Base-by-base conservation (phyloP, 2,329 filamentous ascomycete species). In the Xylariales sp. region DNA sequence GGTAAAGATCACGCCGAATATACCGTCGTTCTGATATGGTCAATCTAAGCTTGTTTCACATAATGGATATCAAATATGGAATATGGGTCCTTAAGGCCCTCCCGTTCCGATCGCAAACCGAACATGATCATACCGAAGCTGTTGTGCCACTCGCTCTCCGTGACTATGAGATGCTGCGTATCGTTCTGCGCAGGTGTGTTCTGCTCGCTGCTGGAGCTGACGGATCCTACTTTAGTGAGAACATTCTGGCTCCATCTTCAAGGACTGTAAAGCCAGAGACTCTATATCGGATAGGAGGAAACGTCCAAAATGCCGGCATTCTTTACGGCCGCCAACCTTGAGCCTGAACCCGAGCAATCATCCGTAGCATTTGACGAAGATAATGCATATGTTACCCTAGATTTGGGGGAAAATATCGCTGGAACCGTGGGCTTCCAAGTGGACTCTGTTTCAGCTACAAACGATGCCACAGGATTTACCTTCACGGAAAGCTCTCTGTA, bases 361-460 rank as follows among this genome's bases (percentile, higher is more conserved):
- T 38, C 36, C 3, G 11, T 27, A 11, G 31, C 24, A 9, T 21
- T 38, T 16, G 22, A 38, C 15, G 36, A 27, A 14, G 15, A 28
- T 10, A 22, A 16, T 19, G 15, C 35, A 28, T 38, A 38, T n/a
- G 16, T 38, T 11, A 38, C 36, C 3, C 25, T 38, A n/a, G 36
- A 38, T 19, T 38, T 38, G 15, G 36, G 36, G 25, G 31, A 38
- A 27, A 38, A 38, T 22, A 38, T 38, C 19, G 36, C 24, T n/a
- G 36, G 24, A 6, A 29, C 36, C 10, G 36, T 38, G 10, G 19
- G 24, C 25, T 38, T 38, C n/a, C n/a, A 31, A 5, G 19, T 38
- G 25, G 25, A 38, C 25, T 11, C 36, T 15, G n/a, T 38, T 2
- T 24, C 29, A 14, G 36, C 25, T 7, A 27, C 29, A 10, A 19